phyloP scores from a whole-genome alignment of 202 grass and related monocot genomes.

The Digitaria exilis region DNA sequence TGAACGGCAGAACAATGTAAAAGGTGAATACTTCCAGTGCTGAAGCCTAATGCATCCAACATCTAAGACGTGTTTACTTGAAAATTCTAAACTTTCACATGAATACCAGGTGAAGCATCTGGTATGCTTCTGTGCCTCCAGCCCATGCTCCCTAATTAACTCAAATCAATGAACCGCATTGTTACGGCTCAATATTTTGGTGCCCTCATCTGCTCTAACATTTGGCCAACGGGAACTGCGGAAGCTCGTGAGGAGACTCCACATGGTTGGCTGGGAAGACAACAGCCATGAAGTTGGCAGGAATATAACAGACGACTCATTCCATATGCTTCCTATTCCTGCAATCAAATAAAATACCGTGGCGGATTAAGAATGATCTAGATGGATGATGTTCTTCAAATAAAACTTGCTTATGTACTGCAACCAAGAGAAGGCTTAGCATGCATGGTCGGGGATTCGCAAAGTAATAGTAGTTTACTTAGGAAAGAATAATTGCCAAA shows the following conservation, averaged over 20 bases:
- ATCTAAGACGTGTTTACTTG: neutral
- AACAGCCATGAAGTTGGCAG: too few species aligned
- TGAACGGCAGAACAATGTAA: neutral
- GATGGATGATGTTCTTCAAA: too few species aligned
- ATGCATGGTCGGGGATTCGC: too few species aligned
- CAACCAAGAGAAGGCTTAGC: too few species aligned
- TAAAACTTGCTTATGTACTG: too few species aligned
- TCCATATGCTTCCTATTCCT: too few species aligned
- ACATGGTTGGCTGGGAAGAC: neutral
- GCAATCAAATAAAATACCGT: too few species aligned
- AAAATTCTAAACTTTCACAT: conserved; percentile 3
- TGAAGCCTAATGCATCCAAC: neutral
- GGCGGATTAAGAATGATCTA: too few species aligned
- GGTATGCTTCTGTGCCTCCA: neutral
- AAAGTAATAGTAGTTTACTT: too few species aligned
- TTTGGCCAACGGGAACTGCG: conserved; percentile 62
- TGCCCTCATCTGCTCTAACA: neutral
- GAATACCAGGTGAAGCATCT: conserved; percentile 9
- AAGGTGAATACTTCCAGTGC: conserved; percentile 1
- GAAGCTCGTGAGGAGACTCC: conserved; percentile 77
- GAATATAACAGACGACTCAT: too few species aligned
- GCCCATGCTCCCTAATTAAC: neutral
- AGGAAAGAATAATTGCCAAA: too few species aligned
- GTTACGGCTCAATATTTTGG: neutral
- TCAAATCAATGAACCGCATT: conserved; percentile 18